These are phyloP conservation scores for Tulasnella sp. DNA, from an alignment of 768 basidiomycete genomes.

Conservation along the genomic window DNA sequence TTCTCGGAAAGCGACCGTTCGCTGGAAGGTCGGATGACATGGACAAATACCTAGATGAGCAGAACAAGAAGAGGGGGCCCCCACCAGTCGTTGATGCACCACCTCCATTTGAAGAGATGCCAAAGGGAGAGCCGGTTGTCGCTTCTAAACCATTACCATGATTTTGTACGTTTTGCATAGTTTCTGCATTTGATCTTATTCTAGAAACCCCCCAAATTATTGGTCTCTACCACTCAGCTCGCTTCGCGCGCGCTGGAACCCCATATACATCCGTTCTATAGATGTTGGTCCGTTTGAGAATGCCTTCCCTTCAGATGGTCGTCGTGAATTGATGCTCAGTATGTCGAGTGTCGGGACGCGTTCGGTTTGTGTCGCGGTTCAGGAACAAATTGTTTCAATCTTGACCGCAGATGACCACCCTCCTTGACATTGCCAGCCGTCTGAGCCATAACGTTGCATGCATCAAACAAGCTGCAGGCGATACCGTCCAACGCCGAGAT, in stretches of 20 bases:
- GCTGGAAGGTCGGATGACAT: slow-evolving; percentile 78
- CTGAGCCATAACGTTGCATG: slow-evolving; percentile 19
- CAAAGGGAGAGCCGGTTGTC: slow-evolving; percentile 19
- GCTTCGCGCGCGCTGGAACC: no score
- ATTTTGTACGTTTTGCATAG: slow-evolving; percentile 7
- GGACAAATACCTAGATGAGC: slow-evolving; percentile 93
- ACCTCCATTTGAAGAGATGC: slow-evolving; percentile 30
- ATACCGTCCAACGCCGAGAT: slow-evolving; percentile 8
- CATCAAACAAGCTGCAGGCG: slow-evolving; percentile 20
- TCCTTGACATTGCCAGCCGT: slow-evolving; percentile 21
- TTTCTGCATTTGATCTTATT: slow-evolving; percentile 1
- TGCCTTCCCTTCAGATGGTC: no score
- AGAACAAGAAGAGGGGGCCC: slow-evolving; percentile 23
- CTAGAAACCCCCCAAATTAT: not conserved
- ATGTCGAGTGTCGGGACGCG: no score
- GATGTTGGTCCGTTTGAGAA: no score
- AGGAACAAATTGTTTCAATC: slow-evolving; percentile 2
- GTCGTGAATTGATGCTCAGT: no score
- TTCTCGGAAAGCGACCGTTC: slow-evolving; percentile 82
- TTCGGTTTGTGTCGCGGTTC: not conserved
- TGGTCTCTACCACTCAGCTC: not conserved
- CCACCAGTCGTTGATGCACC: slow-evolving; percentile 17
- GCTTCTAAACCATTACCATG: slow-evolving; percentile 17
- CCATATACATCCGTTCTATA: no score
- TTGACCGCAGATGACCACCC: slow-evolving; percentile 12